These are phyloP conservation scores for Syzygium aqueum DNA, from an alignment of 345 rosid species.

Conservation along the genomic window DNA sequence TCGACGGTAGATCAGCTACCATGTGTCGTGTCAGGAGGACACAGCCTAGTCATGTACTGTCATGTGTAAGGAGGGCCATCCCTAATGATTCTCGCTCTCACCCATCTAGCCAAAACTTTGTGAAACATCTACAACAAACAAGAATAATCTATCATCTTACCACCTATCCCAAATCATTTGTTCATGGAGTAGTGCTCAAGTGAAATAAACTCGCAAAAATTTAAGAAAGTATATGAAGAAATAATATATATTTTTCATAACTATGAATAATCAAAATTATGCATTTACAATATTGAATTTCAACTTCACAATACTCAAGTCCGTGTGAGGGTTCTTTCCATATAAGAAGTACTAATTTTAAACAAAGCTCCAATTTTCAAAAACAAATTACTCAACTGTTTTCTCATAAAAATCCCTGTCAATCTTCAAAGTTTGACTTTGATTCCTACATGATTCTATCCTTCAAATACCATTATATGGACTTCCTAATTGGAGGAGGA, in stretches of 20 bases:
- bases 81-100: background rate
- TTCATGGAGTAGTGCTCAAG: background rate
- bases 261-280: background rate
- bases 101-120: background rate
- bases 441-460: background rate
- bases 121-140: background rate
- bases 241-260: background rate
- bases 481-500: background rate
- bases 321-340: background rate
- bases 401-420: background rate
- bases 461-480: background rate
- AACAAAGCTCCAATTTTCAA: background rate
- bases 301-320: background rate
- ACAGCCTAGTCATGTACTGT: accelerated
- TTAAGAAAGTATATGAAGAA: background rate
- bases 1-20: background rate
- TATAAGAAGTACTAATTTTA: background rate
- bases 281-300: background rate
- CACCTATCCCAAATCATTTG: background rate
- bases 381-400: background rate
- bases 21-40: background rate
- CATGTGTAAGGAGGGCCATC: accelerated
- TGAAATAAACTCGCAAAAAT: background rate
- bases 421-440: background rate
- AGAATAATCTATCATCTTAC: background rate